These are phyloP conservation scores for Aspergillus thermomutatus DNA, from an alignment of 2,329 filamentous ascomycete species.

Conservation along the genomic window DNA sequence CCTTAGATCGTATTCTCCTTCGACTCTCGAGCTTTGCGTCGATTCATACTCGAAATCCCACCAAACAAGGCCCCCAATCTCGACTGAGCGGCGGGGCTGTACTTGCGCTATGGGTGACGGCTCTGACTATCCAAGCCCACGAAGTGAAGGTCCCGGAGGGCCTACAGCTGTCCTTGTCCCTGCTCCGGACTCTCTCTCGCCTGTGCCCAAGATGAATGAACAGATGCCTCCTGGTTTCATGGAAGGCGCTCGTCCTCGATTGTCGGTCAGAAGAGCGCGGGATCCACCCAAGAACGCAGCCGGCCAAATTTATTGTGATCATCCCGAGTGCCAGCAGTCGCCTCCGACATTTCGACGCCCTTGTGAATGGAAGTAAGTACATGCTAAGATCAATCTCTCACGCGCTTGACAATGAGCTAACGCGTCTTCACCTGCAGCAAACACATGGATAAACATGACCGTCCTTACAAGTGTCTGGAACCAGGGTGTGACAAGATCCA, in stretches of 20 bases:
- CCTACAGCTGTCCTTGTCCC: slow-evolving; percentile 34
- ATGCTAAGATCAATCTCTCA: slow-evolving; percentile 4
- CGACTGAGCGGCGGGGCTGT: slow-evolving; percentile 29
- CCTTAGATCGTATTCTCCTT: not conserved
- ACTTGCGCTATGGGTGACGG: slow-evolving; percentile 39
- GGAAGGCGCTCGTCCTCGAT: slow-evolving; percentile 37
- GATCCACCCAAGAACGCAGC: slow-evolving; percentile 62
- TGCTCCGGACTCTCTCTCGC: slow-evolving; percentile 31
- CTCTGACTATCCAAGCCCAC: slow-evolving; percentile 42
- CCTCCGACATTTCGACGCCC: slow-evolving; percentile 69
- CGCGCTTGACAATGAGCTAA: slow-evolving; percentile 25
- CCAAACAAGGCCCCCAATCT: slow-evolving; percentile 17
- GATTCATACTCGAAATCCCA: slow-evolving; percentile 8
- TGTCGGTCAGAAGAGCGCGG: slow-evolving; percentile 41
- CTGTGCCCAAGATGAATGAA: slow-evolving; percentile 36
- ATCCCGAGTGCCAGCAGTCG: slow-evolving; percentile 64
- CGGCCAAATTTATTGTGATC: slow-evolving; percentile 74
- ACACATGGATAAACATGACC: slow-evolving; percentile 97
- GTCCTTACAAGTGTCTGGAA: slow-evolving; percentile 81
- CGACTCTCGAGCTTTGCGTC: not conserved
- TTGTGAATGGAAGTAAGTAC: slow-evolving; percentile 88
- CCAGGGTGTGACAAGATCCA: slow-evolving; percentile 86
- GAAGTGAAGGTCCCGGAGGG: slow-evolving; percentile 40
- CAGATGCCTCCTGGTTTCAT: slow-evolving; percentile 28
- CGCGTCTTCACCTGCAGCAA: slow-evolving; percentile 57